These are phyloP conservation scores for Xerocomus amazonicus DNA, from an alignment of 1,284 basidiomycete genomes.

Conservation along the genomic window DNA sequence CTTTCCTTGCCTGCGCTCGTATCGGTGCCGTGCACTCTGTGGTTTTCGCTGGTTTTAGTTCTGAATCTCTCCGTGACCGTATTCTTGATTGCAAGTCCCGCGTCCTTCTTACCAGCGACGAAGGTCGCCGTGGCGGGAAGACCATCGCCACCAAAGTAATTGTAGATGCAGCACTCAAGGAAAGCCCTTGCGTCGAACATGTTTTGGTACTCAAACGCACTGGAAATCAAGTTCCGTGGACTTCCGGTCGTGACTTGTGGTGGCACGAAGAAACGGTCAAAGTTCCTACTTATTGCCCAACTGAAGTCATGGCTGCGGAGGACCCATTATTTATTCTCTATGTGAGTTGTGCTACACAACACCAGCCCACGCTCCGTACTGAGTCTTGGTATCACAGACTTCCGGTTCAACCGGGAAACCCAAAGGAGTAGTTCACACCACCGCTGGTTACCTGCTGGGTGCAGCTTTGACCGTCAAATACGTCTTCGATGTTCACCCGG, in stretches of 20 bases:
- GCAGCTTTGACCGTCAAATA: conserved; percentile 92
- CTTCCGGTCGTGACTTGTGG: conserved; percentile 88
- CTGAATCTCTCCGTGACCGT: conserved; percentile 95
- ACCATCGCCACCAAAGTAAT: conserved; percentile 95
- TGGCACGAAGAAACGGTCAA: conserved; percentile 90
- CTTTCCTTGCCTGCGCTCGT: conserved; percentile 96
- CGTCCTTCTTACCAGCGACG: conserved; percentile 94
- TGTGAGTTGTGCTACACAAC: conserved; percentile 48
- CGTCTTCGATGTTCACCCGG: conserved; percentile 94
- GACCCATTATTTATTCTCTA: conserved; percentile 99
- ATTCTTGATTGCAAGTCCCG: conserved; percentile 87
- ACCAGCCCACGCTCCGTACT: background rate
- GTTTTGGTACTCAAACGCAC: conserved; percentile 90
- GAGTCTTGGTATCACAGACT: conserved; percentile 48
- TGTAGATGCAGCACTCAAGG: conserved; percentile 88
- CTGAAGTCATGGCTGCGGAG: conserved; percentile 84
- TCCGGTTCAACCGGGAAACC: conserved; percentile 96
- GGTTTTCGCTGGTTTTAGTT: conserved; percentile 96
- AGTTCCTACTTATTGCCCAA: conserved; percentile 88
- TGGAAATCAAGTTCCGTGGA: conserved; percentile 82
- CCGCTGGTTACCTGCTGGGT: conserved; percentile 90
- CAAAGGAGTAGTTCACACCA: conserved; percentile 96
- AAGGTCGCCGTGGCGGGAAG: conserved; percentile 93
- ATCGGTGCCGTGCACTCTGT: conserved; percentile 99
- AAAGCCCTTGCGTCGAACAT: conserved; percentile 85